Evolutionary conservation across 2,329 filamentous ascomycete genomes (phyloP).

Genomic region (Neopestalotiopsis sp.): DNA sequence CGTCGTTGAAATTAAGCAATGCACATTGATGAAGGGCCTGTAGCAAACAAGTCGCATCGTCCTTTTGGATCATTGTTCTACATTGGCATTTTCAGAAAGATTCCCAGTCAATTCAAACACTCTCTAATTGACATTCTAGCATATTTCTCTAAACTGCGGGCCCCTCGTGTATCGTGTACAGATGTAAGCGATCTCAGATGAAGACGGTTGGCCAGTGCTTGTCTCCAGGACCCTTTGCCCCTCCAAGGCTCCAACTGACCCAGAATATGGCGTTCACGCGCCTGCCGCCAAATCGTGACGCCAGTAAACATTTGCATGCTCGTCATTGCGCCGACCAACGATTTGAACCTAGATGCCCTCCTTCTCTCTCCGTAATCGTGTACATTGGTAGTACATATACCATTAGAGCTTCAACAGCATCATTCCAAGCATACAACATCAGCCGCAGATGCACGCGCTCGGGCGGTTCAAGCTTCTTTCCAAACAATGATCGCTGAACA

Average conservation of each 20-base stretch:
- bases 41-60: neutral
- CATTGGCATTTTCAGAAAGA: neutral
- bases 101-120: neutral
- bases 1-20: too few relatives aligned
- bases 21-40: too few relatives aligned
- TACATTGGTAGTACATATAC: neutral
- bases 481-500: neutral
- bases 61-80: neutral
- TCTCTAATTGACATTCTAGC: neutral
- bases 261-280: neutral
- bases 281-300: neutral
- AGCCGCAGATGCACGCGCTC: neutral
- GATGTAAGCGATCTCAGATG: neutral
- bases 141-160: neutral
- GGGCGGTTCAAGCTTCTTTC: neutral
- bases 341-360: neutral
- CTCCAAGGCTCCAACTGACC: neutral
- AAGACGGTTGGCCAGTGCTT: neutral
- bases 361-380: too few relatives aligned
- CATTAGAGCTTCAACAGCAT: neutral
- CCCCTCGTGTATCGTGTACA: neutral
- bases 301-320: neutral
- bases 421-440: neutral
- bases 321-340: neutral
- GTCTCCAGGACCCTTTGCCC: constrained; percentile 7